Evolutionary conservation across 78 protist species (phyloP), one percentile per base, ranked within the genome.

Genomic region (Speleostelium caveatum): DNA sequence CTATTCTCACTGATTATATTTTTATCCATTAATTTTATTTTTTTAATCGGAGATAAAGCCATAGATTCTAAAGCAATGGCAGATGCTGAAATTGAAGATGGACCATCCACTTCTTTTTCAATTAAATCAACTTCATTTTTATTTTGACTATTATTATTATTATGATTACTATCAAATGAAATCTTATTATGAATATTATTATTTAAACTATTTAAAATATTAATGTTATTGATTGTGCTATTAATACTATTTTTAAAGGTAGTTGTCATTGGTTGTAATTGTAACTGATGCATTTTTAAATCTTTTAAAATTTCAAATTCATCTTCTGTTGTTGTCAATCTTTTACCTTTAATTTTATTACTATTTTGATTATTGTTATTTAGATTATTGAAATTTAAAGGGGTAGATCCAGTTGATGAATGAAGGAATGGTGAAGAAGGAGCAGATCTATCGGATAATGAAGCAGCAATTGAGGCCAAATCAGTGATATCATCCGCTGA

Each of bases 391-490:
- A n/a, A 45, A 39, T 24, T 30, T 30, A 30, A 62, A 62, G 73
- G 45, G 0, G 67, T 30, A 28, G 24, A 38, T 61, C 22, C 26
- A 28, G 68, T 32, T 32, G 68, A 61, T 3, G 68, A 61, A 61
- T 35, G 22, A 16, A 17, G 21, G n/a, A 49, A 24, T 69, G 76
- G 67, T 38, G 66, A 56, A 49, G 80, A 36, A 7, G 56, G 2
- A 1, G 56, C 45, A 22, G 60, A 68, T 22, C 68, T 24, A 56
- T 35, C 39, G 7, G 80, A 71, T 32, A 71, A 49, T 36, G 49
- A 51, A 51, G 77, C 77, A 21, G 77, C 77, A 26, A 71, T 62
- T n/a, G n/a, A n/a, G 2, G 77, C 77, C 22, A 71, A 55, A 71
- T 71, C 77, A 71, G 41, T 71, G 1, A 71, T 71, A 32, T 26